These are phyloP conservation scores for Pisolithus microcarpus DNA, from an alignment of 768 basidiomycete species.

Conservation along the genomic window DNA sequence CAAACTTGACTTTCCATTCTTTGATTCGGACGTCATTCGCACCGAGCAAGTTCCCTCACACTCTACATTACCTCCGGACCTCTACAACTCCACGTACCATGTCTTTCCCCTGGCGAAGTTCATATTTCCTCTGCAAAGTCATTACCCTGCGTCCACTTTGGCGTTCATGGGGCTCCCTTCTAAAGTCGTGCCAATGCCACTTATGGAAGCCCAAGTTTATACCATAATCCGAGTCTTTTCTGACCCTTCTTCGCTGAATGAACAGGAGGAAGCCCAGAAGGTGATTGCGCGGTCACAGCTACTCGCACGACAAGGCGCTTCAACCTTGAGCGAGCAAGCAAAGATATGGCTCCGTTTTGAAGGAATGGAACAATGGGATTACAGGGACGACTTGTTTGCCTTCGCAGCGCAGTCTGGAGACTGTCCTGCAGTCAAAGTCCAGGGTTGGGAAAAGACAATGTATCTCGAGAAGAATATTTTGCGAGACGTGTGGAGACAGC, in stretches of 20 bases:
- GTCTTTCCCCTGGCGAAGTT: slow-evolving; percentile 69
- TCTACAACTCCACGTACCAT: slow-evolving; percentile 59
- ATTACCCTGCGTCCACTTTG: slow-evolving; percentile 42
- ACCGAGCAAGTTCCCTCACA: slow-evolving; percentile 35
- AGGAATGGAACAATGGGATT: slow-evolving; percentile 54
- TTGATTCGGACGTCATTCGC: slow-evolving; percentile 33
- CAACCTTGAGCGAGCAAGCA: slow-evolving; percentile 36
- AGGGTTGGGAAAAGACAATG: slow-evolving; percentile 53
- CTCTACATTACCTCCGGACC: slow-evolving; percentile 41
- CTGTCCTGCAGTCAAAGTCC: slow-evolving; percentile 30
- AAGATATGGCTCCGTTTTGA: slow-evolving; percentile 52
- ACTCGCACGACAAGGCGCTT: slow-evolving; percentile 29
- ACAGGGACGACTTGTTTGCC: slow-evolving; percentile 51
- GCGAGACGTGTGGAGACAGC: slow-evolving; percentile 48
- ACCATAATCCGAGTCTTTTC: slow-evolving; percentile 52
- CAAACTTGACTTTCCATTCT: slow-evolving; percentile 56
- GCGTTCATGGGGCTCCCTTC: slow-evolving; percentile 61
- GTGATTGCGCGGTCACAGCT: slow-evolving; percentile 43
- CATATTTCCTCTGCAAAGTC: slow-evolving; percentile 52
- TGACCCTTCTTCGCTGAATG: slow-evolving; percentile 43
- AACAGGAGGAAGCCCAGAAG: slow-evolving; percentile 39
- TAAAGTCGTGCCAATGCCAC: slow-evolving; percentile 63
- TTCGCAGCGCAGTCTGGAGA: slow-evolving; percentile 35
- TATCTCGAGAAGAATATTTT: slow-evolving; percentile 43
- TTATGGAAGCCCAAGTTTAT: slow-evolving; percentile 72